Conservation (phyloP, 2,329 filamentous ascomycete genomes). For the Trichoderma aggressivum region DNA sequence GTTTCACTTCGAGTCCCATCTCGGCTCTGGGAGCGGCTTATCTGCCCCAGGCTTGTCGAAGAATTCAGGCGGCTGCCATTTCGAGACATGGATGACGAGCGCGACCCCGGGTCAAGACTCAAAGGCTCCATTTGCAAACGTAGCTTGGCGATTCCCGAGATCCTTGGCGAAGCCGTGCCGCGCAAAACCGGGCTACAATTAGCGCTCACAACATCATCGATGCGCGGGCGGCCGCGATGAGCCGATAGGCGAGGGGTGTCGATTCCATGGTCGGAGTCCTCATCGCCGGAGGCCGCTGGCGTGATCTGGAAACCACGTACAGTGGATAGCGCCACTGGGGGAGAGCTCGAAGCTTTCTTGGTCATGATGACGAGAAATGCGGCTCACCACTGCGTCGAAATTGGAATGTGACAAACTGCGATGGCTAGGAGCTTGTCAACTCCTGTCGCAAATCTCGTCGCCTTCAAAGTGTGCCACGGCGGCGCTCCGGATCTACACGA, state of each 20-base stretch:
- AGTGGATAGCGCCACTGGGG: constrained; percentile 49
- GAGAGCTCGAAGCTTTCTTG: constrained; percentile 32
- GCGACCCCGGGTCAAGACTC: constrained; percentile 58
- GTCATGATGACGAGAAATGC: constrained; percentile 39
- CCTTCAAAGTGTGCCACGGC: constrained; percentile 50
- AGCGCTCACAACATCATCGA: constrained; percentile 58
- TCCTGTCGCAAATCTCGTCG: constrained; percentile 16
- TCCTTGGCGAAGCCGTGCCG: constrained; percentile 48
- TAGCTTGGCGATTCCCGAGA: constrained; percentile 77
- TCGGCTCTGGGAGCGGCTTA: constrained; percentile 52
- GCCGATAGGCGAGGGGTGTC: constrained; percentile 38
- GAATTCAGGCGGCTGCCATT: constrained; percentile 42
- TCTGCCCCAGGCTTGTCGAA: constrained; percentile 53
- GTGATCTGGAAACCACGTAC: constrained; percentile 57
- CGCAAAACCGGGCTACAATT: constrained; percentile 62
- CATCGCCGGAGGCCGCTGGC: constrained; percentile 53
- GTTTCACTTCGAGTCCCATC: constrained; percentile 52
- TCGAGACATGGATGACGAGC: constrained; percentile 54
- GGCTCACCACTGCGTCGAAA: background rate
- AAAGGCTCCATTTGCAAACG: constrained; percentile 78
- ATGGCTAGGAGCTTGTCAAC: background rate
- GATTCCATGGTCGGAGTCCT: constrained; percentile 51
- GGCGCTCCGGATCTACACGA: constrained; percentile 58
- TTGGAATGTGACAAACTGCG: background rate
- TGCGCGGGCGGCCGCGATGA: constrained; percentile 40